Evolutionary conservation across 2,329 filamentous ascomycete genomes (phyloP).

Genomic region (Aspergillus latus): DNA sequence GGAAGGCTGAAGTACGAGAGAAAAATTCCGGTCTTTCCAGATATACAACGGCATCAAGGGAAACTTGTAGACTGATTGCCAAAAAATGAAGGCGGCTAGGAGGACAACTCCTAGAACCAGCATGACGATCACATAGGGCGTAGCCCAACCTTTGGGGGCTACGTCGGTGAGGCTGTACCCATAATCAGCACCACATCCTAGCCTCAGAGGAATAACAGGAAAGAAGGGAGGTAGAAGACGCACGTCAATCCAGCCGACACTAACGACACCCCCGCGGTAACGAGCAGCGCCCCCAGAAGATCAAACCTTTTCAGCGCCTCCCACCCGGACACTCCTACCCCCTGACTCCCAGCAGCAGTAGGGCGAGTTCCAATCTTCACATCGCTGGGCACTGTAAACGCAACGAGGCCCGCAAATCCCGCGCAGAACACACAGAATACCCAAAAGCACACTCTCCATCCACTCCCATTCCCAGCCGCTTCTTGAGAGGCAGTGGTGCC

Average conservation of each 20-base stretch:
- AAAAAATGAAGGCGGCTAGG: conserved; percentile 59
- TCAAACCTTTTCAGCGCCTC: conserved; percentile 2
- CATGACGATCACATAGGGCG: conserved; percentile 61
- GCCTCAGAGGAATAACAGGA: too few species aligned
- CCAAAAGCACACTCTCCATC: conserved; percentile 64
- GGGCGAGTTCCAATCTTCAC: not conserved
- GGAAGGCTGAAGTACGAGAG: conserved; percentile 48
- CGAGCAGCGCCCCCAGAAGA: conserved; percentile 4
- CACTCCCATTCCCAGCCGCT: conserved; percentile 21
- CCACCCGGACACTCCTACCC: not conserved
- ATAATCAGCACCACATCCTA: not conserved
- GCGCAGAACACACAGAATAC: conserved; percentile 64
- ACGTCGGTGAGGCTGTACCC: conserved; percentile 48
- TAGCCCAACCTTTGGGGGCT: conserved; percentile 62
- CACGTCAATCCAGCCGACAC: not conserved
- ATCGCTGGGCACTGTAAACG: conserved; percentile 4
- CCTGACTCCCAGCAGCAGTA: not conserved
- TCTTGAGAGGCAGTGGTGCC: not conserved
- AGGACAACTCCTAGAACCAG: conserved; percentile 60
- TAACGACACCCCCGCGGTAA: not conserved
- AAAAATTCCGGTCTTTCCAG: conserved; percentile 64
- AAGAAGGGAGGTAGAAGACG: not conserved
- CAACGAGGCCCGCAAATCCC: conserved; percentile 56
- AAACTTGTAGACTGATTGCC: conserved; percentile 57
- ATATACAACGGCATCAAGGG: conserved; percentile 57